phyloP scores from a whole-genome alignment of 176 grass and related monocot genomes.

The Pharus latifolius region DNA sequence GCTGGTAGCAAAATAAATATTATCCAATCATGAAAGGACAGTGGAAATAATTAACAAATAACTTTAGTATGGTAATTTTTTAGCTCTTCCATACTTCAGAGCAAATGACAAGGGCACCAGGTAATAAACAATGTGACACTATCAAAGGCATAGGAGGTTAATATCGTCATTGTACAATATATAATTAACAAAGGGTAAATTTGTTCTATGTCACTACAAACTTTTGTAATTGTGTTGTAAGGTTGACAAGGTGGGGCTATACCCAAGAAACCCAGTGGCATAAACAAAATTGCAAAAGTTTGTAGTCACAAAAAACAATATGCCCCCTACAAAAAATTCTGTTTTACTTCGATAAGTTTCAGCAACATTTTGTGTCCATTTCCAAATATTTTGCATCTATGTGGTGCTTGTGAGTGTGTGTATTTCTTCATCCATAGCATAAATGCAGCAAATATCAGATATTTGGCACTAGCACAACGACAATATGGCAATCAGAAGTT shows the following conservation, averaged over 20 bases:
- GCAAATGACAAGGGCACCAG: not conserved
- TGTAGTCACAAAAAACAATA: too few relatives aligned
- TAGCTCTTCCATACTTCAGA: constrained; percentile 1
- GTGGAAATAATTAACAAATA: constrained; percentile 4
- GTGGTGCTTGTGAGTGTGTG: not conserved
- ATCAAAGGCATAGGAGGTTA: not conserved
- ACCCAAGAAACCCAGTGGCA: too few relatives aligned
- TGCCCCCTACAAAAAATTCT: not conserved
- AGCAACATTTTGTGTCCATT: not conserved
- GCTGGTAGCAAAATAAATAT: constrained; percentile 39
- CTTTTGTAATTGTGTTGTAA: too few relatives aligned
- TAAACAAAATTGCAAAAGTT: too few relatives aligned
- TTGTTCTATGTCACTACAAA: too few relatives aligned
- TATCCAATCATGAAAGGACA: constrained; percentile 9
- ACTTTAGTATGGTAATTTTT: not conserved
- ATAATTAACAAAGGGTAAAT: too few relatives aligned
- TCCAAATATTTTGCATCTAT: not conserved
- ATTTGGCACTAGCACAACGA: not conserved
- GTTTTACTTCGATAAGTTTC: not conserved
- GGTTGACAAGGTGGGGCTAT: too few relatives aligned
- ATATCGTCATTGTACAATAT: too few relatives aligned
- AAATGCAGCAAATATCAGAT: not conserved
- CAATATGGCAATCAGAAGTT: not conserved
- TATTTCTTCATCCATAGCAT: not conserved
- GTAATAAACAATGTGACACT: not conserved